These are phyloP conservation scores for Aspergillus hancockii DNA, from an alignment of 495 filamentous ascomycete genomes.

Conservation along the genomic window DNA sequence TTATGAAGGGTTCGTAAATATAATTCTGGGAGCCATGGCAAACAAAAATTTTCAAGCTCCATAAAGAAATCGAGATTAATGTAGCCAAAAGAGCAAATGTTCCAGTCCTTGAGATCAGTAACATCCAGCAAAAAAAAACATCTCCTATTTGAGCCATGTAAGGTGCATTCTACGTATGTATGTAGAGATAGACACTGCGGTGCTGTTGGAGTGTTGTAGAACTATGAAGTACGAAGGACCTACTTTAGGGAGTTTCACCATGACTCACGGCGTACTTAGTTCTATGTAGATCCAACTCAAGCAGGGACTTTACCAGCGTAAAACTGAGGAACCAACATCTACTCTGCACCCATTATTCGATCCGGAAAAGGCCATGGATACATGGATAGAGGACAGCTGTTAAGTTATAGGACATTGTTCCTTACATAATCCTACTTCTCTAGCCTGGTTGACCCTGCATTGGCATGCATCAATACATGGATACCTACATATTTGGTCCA, in stretches of 20 bases:
- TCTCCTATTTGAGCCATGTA: neutral
- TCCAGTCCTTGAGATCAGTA: neutral
- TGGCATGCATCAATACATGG: slow-evolving; percentile 1
- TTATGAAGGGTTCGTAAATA: too few species aligned
- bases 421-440: neutral
- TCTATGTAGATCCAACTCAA: neutral
- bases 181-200: neutral
- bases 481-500: neutral
- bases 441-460: neutral
- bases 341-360: neutral
- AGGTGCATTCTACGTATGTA: neutral
- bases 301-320: neutral
- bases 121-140: neutral
- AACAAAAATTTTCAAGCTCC: too few species aligned
- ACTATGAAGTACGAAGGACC: neutral
- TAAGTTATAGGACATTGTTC: neutral
- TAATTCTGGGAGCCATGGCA: too few species aligned
- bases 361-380: neutral
- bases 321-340: neutral
- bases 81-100: neutral
- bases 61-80: neutral
- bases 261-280: neutral
- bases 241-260: neutral
- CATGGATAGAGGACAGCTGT: neutral
- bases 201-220: neutral